Percentiles rank a stretch among this genome's conserved stretches.
phyloP scores from a whole-genome alignment of 2,329 filamentous ascomycete genomes.

The Chalaropsis ovoidea region DNA sequence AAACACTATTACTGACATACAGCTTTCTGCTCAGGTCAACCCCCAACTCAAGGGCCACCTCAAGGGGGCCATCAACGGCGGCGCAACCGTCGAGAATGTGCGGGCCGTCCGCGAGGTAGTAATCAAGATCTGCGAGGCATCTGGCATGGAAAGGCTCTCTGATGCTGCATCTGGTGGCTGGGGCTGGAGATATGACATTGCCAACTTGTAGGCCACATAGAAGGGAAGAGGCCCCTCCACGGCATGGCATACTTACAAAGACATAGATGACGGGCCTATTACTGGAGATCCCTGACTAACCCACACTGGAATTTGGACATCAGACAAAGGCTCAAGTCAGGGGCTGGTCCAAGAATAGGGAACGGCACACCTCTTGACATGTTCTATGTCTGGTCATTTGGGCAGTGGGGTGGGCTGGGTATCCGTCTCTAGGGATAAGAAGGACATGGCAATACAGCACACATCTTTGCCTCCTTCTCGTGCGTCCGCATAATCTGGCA shows the following conservation, averaged over 20 bases:
- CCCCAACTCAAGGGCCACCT: conserved; percentile 46
- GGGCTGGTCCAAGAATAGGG: neutral
- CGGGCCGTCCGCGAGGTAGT: conserved; percentile 39
- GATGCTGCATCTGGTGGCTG: conserved; percentile 33
- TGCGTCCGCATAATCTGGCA: no score
- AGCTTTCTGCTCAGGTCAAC: conserved; percentile 35
- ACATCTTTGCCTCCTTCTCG: neutral
- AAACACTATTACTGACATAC: conserved; percentile 17
- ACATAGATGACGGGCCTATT: neutral
- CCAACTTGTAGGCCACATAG: conserved; percentile 32
- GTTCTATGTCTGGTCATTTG: neutral
- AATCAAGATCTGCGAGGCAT: conserved; percentile 39
- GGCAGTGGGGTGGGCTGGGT: neutral
- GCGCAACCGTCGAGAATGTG: conserved; percentile 41
- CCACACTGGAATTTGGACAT: neutral
- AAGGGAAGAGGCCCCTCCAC: neutral
- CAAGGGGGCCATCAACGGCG: conserved; percentile 41
- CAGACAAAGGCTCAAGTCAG: neutral
- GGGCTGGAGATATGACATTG: conserved; percentile 40
- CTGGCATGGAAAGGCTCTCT: conserved; percentile 38
- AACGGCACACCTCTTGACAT: neutral
- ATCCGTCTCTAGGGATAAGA: neutral
- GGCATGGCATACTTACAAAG: neutral
- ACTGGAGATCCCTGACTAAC: neutral
- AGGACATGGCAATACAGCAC: neutral